Base-by-base conservation (phyloP, 2,329 filamentous ascomycete genomes). In the Fusarium sp. region DNA sequence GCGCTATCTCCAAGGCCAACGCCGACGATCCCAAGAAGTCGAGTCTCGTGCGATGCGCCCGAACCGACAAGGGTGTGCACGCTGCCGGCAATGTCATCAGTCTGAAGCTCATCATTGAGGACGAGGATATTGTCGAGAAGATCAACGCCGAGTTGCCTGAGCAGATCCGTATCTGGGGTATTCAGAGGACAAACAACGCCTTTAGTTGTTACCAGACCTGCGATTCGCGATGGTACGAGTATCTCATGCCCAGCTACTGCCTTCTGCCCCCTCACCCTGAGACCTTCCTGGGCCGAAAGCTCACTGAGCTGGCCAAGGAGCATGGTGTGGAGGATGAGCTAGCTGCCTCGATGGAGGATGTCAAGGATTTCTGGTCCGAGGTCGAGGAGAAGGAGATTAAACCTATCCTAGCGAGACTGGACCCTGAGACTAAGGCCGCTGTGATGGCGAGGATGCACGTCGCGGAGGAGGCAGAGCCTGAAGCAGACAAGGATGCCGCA, bases 31-130 rank as follows among this genome's bases (percentile, higher is more conserved):
- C 95, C 4, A 97, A 96, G 80, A 99, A 99, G 81, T 97, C 93
- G 2, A 94, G 93, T 57, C 87, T 99, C 50, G 92, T 97, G 58
- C 91, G 96, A 70, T 99, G 96, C 79, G 96, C 96, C 4, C 87
- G 96, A 69, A 99, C 96, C 0, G 96, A 99, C 82, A 99, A 98
- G 83, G 96, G 96, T 59, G 95, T 98, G 2, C 95, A 98, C 79
- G 95, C 95, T 1, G 95, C 95, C 1, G 96, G 95, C 57, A 98
- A 98, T 76, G 90, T 98, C 75, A 93, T 98, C 67, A 97, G 93
- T 31, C 80, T 98, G 75, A 99, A 99, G 83, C 85, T 99, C 73
- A 98, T 99, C 74, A 90, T 97, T 51, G 95, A 98, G 80, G 95
- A 98, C 63, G 86, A 89, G 10, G 89, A 97, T 68, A 88, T 97